Base-by-base conservation (phyloP, 139 green algal species). In the Micromonas commoda region DNA sequence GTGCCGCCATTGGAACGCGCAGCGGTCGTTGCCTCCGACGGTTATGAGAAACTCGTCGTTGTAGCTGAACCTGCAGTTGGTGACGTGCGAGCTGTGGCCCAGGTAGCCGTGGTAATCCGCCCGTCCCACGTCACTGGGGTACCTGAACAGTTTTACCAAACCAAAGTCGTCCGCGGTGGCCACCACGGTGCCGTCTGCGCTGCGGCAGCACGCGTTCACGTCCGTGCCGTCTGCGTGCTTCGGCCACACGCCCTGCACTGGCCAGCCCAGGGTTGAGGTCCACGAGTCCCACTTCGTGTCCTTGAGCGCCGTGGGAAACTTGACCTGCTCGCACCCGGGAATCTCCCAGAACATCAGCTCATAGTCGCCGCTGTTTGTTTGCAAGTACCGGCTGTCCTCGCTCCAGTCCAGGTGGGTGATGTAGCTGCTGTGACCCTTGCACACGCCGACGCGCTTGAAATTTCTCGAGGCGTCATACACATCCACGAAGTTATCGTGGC, bases 401-500 rank as follows among this genome's bases (percentile, higher is more conserved):
- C 38, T 77, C 79, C 79, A 83, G 71, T 83, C 73, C 21, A 83
- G 4, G 63, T 83, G 71, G 37, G 64, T 80, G 38, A 83, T 60
- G 38, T 64, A 70, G 28, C 38, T 63, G 20, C 33, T 67, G 79
- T 83, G 79, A 2, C 79, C 79, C 63, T 82, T 82, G 79, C 79
- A 83, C n/a, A 76, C 34, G 20, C 72, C 79, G 2, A 68, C 64
- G 61, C 72, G 79, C 52, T 80, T 83, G 63, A 64, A 83, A 2
- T 35, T 19, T 9, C 64, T 5, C 24, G 16, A 23, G 23, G 39
- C 34, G 33, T 83, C 72, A 35, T 83, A 83, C 29, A 83, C 23
- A 39, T 83, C 79, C 16, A 83, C 45, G 34, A 83, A 76, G 79
- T 77, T 77, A 52, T 83, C 79, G 64, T 83, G 79, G 1, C 32